Evolutionary conservation across 2,329 filamentous ascomycete species (phyloP).

Genomic region (Cephalotrichum gorgonifer): DNA sequence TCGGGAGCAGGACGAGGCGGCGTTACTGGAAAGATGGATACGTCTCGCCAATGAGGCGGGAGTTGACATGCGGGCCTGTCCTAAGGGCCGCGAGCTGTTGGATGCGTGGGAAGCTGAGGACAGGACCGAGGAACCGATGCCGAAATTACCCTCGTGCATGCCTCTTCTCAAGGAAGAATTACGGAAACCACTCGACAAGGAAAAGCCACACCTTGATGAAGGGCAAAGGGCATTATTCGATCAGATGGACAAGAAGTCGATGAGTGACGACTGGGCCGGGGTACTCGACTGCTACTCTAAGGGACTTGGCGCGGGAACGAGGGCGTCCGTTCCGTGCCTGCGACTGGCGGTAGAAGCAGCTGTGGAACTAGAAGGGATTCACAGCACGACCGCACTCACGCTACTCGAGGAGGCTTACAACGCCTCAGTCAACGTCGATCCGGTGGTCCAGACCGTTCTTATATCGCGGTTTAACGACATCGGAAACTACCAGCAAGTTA

Average conservation of each 20-base stretch:
- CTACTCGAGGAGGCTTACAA: conserved; percentile 1
- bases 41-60: neutral
- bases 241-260: neutral
- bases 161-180: neutral
- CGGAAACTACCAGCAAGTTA: neutral
- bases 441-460: neutral
- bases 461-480: neutral
- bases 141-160: neutral
- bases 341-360: conserved; percentile 2
- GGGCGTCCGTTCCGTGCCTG: neutral
- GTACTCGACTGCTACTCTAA: neutral
- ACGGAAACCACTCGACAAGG: neutral
- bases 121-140: neutral
- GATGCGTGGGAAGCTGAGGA: neutral
- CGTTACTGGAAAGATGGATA: neutral
- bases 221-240: neutral
- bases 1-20: neutral
- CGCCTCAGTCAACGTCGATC: neutral
- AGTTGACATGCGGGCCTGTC: neutral
- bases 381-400: neutral
- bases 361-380: neutral
- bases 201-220: neutral
- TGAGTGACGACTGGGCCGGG: neutral
- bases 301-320: neutral
- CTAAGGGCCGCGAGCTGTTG: neutral